Evolutionary conservation across 1,139 yeast genomes (phyloP).

Genomic region (Suhomyces bokatorum): DNA sequence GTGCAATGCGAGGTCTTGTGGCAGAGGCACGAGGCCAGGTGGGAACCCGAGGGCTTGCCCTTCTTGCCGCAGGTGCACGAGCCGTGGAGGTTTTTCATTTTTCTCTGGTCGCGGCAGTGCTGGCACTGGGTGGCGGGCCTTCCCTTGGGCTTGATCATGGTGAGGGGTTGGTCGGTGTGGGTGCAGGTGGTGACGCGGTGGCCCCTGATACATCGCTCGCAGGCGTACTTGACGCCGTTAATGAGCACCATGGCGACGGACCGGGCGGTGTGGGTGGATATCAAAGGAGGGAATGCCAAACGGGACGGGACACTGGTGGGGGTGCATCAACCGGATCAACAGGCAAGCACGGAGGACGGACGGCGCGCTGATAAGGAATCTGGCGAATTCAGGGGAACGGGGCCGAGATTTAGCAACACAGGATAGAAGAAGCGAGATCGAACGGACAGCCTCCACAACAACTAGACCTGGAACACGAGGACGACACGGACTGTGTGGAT

Average conservation of each 20-base stretch:
- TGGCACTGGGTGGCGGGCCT: conserved; percentile 91
- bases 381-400: background rate
- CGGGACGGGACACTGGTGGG: background rate
- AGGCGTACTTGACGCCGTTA: conserved; percentile 92
- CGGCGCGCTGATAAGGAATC: background rate
- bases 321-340: no score
- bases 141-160: conserved; percentile 94
- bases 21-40: conserved; percentile 55
- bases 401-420: background rate
- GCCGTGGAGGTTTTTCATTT: conserved; percentile 66
- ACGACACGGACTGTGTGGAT: no score
- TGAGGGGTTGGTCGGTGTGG: conserved; percentile 86
- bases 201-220: conserved; percentile 94
- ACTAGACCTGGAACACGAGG: no score
- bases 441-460: no score
- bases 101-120: conserved; percentile 82
- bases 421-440: background rate
- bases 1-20: conserved; percentile 58
- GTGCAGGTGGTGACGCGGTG: conserved; percentile 93
- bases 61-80: conserved; percentile 72
- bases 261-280: background rate
- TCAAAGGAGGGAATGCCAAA: conserved; percentile 4
- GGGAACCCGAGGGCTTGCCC: conserved; percentile 47
- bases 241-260: conserved; percentile 66
- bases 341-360: no score